phyloP scores from a whole-genome alignment of 192 early-diverging fungal species.

The Backusella liffmaniae region DNA sequence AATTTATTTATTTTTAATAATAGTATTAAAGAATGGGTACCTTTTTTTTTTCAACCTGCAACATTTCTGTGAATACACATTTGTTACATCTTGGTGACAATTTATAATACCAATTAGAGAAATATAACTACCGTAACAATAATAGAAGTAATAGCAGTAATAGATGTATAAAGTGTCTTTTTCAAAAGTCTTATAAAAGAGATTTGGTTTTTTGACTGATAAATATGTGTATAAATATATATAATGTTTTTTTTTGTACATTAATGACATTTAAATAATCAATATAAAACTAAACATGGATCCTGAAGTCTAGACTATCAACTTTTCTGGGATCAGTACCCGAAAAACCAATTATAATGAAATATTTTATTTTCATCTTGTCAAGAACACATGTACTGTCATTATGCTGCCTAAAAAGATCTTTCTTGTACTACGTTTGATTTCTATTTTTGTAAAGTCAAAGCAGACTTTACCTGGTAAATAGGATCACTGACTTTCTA shows the following conservation, averaged over 20 bases:
- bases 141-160: neutral
- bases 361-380: slow-evolving; percentile 4
- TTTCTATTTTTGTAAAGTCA: neutral
- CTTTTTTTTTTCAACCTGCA: neutral
- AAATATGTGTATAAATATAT: neutral
- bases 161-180: too few species aligned
- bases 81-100: neutral
- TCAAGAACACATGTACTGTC: neutral
- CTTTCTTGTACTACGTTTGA: neutral
- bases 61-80: neutral
- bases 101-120: neutral
- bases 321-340: neutral
- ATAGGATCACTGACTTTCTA: neutral
- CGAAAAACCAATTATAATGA: neutral
- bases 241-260: neutral
- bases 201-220: neutral
- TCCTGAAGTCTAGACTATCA: neutral
- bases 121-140: neutral
- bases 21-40: neutral
- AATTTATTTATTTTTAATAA: neutral
- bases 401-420: neutral
- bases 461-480: neutral
- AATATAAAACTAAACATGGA: neutral
- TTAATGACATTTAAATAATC: neutral
- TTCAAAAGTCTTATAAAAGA: neutral